These are phyloP conservation scores for Solanum sejunctum DNA, from an alignment of 257 asterid species.

Conservation along the genomic window DNA sequence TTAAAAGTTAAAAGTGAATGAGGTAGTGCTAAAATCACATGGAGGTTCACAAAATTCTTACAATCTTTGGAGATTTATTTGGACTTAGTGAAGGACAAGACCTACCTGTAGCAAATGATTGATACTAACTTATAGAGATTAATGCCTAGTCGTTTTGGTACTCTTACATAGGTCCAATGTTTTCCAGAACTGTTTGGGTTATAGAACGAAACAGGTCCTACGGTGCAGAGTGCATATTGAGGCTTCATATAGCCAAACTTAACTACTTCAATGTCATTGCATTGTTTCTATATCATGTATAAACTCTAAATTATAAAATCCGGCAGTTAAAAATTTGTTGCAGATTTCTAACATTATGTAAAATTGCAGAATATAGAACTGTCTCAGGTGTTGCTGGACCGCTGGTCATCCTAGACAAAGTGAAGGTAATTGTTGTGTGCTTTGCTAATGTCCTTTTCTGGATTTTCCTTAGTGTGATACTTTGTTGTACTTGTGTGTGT, in stretches of 20 bases:
- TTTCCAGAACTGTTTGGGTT: neutral
- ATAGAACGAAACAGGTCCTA: neutral
- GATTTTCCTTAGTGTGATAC: neutral
- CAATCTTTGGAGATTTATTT: neutral
- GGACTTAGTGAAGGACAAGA: neutral
- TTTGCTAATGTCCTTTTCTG: neutral
- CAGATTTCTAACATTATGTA: neutral
- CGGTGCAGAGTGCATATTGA: neutral
- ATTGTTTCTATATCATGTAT: neutral
- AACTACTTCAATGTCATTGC: neutral
- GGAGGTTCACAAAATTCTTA: neutral
- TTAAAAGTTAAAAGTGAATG: neutral
- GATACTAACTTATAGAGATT: neutral
- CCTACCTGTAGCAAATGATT: neutral
- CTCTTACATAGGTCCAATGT: neutral
- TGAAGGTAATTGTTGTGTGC: constrained; percentile 47
- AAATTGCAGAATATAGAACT: constrained; percentile 82
- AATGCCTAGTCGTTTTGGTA: neutral
- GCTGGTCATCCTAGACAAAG: constrained; percentile 91
- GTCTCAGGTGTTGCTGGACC: constrained; percentile 99
- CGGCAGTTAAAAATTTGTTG: neutral
- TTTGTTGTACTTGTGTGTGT: neutral
- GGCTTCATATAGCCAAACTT: neutral
- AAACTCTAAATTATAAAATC: neutral
- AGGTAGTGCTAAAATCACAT: neutral